phyloP scores from a whole-genome alignment of 169 alveolate species.

The Eimeria brunetti region DNA sequence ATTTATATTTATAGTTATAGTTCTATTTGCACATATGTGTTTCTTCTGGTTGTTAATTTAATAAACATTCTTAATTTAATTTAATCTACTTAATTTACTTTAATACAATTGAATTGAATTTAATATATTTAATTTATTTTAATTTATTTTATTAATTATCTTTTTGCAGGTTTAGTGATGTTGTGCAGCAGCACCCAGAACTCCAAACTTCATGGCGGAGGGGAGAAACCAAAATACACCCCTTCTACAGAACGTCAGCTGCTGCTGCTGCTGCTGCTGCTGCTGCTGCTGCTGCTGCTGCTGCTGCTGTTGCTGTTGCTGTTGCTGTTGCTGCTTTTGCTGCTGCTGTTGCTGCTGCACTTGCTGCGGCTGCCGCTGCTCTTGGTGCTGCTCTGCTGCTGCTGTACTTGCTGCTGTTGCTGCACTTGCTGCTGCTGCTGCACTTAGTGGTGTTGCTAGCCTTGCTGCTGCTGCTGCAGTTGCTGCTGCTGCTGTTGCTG shows the following conservation, averaged over 20 bases:
- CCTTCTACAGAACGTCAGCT: slow-evolving; percentile 15
- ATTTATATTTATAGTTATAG: too few species aligned
- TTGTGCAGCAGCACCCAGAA: background rate
- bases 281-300: slow-evolving; percentile 46
- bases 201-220: background rate
- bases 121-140: too few species aligned
- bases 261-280: slow-evolving; percentile 58
- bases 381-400: slow-evolving; percentile 10
- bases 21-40: too few species aligned
- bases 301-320: slow-evolving; percentile 14
- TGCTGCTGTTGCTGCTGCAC: slow-evolving; percentile 6
- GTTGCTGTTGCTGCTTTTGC: background rate
- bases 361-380: slow-evolving; percentile 19
- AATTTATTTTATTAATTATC: background rate
- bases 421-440: slow-evolving; percentile 11
- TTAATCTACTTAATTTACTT: background rate
- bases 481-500: too few species aligned
- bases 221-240: background rate
- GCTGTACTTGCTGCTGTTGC: background rate
- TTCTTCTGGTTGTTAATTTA: too few species aligned
- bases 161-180: background rate
- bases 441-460: too few species aligned
- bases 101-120: background rate
- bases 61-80: too few species aligned
- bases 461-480: slow-evolving; percentile 13